phyloP scores from a whole-genome alignment of 73 alveolate genomes.

The Urostyla sp. region DNA sequence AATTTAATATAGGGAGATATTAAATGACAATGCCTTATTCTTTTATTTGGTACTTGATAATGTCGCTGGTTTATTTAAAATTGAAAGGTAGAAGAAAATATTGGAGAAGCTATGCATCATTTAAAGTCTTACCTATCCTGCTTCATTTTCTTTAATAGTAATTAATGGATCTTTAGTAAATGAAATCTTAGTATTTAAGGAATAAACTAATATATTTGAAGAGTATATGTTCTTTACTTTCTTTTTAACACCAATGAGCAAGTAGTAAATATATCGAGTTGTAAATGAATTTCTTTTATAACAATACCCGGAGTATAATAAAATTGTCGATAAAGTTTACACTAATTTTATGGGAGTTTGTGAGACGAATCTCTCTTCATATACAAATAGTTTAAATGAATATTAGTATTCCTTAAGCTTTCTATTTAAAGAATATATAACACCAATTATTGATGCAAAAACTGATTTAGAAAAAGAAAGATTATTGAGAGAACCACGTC shows the following conservation, averaged over 20 bases:
- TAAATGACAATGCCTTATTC: conserved; percentile 10
- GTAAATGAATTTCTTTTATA: background rate
- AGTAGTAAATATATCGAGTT: background rate
- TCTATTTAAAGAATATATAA: too few relatives aligned
- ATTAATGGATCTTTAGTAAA: conserved; percentile 16
- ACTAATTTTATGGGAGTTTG: too few relatives aligned
- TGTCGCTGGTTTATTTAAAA: background rate
- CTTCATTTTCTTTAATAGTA: conserved; percentile 20
- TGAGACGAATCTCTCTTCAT: too few relatives aligned
- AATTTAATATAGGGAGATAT: background rate
- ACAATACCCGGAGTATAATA: too few relatives aligned
- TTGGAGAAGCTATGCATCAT: conserved; percentile 20
- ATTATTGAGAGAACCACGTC: too few relatives aligned
- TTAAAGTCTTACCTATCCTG: conserved; percentile 17
- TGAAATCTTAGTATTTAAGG: conserved; percentile 27
- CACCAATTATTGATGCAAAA: too few relatives aligned
- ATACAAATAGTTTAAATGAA: too few relatives aligned
- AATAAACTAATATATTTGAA: conserved; percentile 13
- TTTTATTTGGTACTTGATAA: conserved; percentile 53
- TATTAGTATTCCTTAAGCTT: too few relatives aligned
- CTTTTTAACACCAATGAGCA: conserved; percentile 30
- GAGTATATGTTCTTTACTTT: conserved; percentile 47
- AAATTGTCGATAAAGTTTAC: too few relatives aligned
- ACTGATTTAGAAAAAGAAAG: too few relatives aligned
- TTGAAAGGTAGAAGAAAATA: conserved; percentile 44